Evolutionary conservation across 768 basidiomycete species (phyloP).

Genomic region (Filobasidium wieringae): DNA sequence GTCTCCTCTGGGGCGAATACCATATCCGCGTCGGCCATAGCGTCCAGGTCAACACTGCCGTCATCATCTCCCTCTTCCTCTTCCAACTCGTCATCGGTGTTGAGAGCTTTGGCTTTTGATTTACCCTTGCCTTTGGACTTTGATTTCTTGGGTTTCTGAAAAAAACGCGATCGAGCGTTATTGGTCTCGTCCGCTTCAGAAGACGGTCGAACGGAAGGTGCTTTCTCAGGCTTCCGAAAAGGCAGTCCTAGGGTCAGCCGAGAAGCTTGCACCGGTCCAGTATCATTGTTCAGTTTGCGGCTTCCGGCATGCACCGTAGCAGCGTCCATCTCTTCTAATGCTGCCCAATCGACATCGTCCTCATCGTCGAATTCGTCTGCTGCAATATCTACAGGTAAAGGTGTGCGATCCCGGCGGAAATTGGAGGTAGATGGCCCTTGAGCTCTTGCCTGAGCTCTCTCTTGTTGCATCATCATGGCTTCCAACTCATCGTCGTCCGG

Average conservation of each 20-base stretch:
- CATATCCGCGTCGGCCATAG: too few relatives aligned
- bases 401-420: neutral
- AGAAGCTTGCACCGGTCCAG: neutral
- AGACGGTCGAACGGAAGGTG: neutral
- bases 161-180: neutral
- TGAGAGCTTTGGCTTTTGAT: neutral
- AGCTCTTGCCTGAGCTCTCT: neutral
- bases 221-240: neutral
- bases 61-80: too few relatives aligned
- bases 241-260: neutral
- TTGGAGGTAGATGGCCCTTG: neutral
- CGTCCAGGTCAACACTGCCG: too few relatives aligned
- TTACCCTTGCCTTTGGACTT: neutral
- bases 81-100: neutral
- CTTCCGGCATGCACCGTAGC: neutral
- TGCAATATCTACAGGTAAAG: neutral
- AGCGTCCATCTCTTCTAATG: constrained; percentile 14
- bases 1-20: neutral
- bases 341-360: constrained; percentile 14
- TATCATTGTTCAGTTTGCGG: neutral
- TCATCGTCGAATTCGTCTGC: constrained; percentile 6
- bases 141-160: neutral
- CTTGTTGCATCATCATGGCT: neutral
- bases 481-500: neutral
- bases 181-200: neutral